These are phyloP conservation scores for Pyrenopolyporus hunteri DNA, from an alignment of 495 filamentous ascomycete genomes.

Conservation along the genomic window DNA sequence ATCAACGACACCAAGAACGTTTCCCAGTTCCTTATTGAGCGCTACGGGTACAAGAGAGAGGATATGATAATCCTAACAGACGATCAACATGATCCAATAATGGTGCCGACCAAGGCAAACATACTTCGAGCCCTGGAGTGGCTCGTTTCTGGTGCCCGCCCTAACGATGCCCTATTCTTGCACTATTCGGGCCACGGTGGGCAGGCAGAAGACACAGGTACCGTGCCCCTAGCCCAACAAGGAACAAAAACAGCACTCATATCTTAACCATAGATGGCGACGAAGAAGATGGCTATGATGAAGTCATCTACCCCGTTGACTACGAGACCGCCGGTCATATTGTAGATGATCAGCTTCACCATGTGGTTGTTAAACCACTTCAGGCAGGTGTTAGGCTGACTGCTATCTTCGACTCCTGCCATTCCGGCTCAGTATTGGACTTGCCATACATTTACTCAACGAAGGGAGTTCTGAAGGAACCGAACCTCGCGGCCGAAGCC, in stretches of 20 bases:
- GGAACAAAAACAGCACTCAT: not conserved
- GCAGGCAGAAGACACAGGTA: constrained; percentile 48
- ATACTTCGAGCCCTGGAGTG: constrained; percentile 57
- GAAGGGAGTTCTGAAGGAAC: constrained; percentile 94
- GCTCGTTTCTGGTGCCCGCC: constrained; percentile 53
- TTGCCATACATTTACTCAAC: constrained; percentile 97
- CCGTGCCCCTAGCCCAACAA: not conserved
- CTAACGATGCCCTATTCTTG: constrained; percentile 58
- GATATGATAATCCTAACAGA: constrained; percentile 61
- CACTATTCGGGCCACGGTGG: constrained; percentile 67
- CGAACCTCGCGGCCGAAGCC: constrained; percentile 95
- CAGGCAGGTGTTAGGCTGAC: constrained; percentile 88
- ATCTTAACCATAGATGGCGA: constrained; percentile 60
- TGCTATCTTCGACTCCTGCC: constrained; percentile 97
- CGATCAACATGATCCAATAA: constrained; percentile 50
- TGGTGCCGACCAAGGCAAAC: constrained; percentile 55
- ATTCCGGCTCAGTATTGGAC: constrained; percentile 95
- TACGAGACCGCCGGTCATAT: constrained; percentile 89
- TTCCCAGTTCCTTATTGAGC: constrained; percentile 79
- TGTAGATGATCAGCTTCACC: constrained; percentile 95
- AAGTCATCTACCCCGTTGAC: constrained; percentile 97
- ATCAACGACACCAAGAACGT: constrained; percentile 97
- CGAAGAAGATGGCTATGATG: constrained; percentile 92
- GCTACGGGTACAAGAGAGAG: constrained; percentile 66
- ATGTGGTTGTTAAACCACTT: constrained; percentile 82